These are phyloP conservation scores for Cryphonectria japonica DNA, from an alignment of 2,329 filamentous ascomycete genomes.

Conservation along the genomic window DNA sequence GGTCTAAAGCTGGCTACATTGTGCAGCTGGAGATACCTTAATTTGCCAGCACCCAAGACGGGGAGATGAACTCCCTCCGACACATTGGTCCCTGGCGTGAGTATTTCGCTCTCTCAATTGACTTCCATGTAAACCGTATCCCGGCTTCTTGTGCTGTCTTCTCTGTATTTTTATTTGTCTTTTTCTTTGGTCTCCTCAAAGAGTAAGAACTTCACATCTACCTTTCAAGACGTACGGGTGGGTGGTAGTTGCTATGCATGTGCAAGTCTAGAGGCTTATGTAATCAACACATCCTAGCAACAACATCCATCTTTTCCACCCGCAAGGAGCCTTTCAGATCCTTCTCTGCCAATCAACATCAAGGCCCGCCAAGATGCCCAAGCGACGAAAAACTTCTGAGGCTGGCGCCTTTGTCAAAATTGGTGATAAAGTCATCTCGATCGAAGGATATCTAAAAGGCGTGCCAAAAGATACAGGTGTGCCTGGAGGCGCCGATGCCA, in stretches of 20 bases:
- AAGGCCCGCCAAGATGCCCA: conserved; percentile 30
- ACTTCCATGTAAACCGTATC: not conserved
- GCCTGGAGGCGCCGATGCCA: not conserved
- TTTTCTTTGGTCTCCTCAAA: too few relatives aligned
- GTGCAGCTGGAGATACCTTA: too few relatives aligned
- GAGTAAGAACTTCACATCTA: too few relatives aligned
- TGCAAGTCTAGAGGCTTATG: not conserved
- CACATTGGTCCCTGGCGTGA: too few relatives aligned
- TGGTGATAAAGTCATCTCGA: conserved; percentile 52
- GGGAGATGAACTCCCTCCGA: too few relatives aligned
- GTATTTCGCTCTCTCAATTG: too few relatives aligned
- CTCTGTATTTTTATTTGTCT: not conserved
- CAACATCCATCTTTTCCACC: not conserved
- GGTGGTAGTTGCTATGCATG: not conserved
- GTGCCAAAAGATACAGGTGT: conserved; percentile 39
- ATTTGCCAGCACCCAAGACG: too few relatives aligned
- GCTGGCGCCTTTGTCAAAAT: conserved; percentile 46
- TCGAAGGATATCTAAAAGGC: conserved; percentile 51
- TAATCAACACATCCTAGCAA: not conserved
- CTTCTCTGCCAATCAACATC: conserved; percentile 27
- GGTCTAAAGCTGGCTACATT: too few relatives aligned
- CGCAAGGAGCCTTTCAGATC: conserved; percentile 15
- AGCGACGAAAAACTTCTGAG: conserved; percentile 39
- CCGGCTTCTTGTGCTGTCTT: not conserved
- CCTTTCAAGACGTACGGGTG: too few relatives aligned